Base-by-base conservation (phyloP, 441 rosid genomes). In the Adansonia rubrostipa region DNA sequence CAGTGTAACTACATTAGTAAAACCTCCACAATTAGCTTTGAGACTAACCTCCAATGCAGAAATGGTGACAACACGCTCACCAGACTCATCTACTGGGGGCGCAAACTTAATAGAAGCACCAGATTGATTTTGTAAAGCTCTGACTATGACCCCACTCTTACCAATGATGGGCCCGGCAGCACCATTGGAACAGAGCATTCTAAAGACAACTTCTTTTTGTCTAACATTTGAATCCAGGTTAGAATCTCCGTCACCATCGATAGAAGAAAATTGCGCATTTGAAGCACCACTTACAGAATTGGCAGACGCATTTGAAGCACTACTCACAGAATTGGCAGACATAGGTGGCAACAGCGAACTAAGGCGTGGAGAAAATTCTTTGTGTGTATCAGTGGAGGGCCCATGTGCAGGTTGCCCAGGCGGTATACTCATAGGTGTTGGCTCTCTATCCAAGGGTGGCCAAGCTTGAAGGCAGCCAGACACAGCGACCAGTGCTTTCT, bases 131-230 rank as follows among this genome's bases (percentile, higher is more conserved):
- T 90, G 84, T 71, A 92, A 75, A 82, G 87, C 83, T 85, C 89
- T 86, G 66, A 92, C 86, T 58, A 80, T 75, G 56, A 82, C 81
- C 68, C 96, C 94, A 80, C 53, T 85, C 80, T 80, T 87, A 68
- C 96, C 96, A 78, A 92, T 92, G 15, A 90, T 86, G 68, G 88
- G 86, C 22, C 93, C 92, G 33, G 91, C 90, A 64, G 82, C 86
- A 33, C 56, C 45, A 82, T 78, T 74, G 15, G 94, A 81, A 79
- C 86, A 88, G 53, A 92, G 84, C 42, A 92, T 45, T 75, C 88
- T 88, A 45, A 85, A 90, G 56, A 85, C 88, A 79, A 92, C 90
- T 65, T 74, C 51, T 19, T 69, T 69, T 28, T 28, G 33, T 10
- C 70, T 80, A 15, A 51, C 73, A 72, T 80, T 62, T 0, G 73